phyloP scores from a whole-genome alignment of 192 early-diverging fungal genomes.

The Powellomyces hirtus region DNA sequence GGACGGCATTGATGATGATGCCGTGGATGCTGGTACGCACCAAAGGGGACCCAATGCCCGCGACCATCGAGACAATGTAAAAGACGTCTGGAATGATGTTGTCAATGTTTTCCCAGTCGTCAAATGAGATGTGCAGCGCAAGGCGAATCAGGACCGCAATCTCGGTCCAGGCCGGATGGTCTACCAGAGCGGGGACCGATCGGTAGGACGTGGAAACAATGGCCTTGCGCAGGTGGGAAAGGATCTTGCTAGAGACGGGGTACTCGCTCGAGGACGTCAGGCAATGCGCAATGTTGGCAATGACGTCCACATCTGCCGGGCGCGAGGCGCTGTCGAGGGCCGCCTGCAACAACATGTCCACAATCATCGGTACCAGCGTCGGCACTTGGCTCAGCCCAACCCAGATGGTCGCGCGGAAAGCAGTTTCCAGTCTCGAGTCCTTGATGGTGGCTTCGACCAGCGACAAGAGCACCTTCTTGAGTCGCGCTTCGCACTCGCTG shows the following conservation, averaged over 20 bases:
- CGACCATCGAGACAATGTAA: slow-evolving; percentile 78
- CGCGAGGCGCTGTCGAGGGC: slow-evolving; percentile 78
- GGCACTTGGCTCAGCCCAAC: slow-evolving; percentile 73
- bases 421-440: slow-evolving; percentile 78
- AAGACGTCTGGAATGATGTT: slow-evolving; percentile 83
- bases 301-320: slow-evolving; percentile 72
- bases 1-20: slow-evolving; percentile 89
- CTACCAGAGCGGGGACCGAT: slow-evolving; percentile 66
- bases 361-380: slow-evolving; percentile 72
- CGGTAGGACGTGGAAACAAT: slow-evolving; percentile 77
- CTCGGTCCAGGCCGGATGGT: slow-evolving; percentile 88
- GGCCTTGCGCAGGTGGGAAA: slow-evolving; percentile 76
- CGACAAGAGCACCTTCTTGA: slow-evolving; percentile 70
- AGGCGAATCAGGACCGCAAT: slow-evolving; percentile 87
- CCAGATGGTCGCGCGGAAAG: slow-evolving; percentile 88
- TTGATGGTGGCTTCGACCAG: slow-evolving; percentile 82
- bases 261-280: slow-evolving; percentile 75
- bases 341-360: slow-evolving; percentile 78
- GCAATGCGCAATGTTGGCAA: slow-evolving; percentile 85
- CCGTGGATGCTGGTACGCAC: slow-evolving; percentile 90
- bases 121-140: slow-evolving; percentile 87
- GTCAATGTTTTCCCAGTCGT: slow-evolving; percentile 58
- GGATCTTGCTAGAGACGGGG: slow-evolving; percentile 67
- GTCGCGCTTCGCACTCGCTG: slow-evolving; percentile 40
- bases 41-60: slow-evolving; percentile 79